Conservation (phyloP, 805 yeast species). For the Ogataea ganodermae region DNA sequence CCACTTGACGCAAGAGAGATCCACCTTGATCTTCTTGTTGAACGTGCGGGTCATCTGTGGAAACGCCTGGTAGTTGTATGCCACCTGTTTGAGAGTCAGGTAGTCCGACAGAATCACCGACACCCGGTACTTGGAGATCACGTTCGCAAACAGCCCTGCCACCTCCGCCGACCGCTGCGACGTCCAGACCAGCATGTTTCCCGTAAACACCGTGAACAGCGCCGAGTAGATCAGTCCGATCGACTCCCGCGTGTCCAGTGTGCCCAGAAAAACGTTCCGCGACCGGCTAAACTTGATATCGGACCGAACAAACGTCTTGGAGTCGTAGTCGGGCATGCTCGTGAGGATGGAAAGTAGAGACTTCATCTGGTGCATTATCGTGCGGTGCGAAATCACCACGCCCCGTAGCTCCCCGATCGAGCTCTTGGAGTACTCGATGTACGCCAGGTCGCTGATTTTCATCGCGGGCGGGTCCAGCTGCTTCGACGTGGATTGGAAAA, state of each 20-base stretch:
- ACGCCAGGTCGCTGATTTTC: constrained; percentile 82
- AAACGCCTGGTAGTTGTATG: constrained; percentile 86
- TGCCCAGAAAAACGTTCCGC: constrained; percentile 61
- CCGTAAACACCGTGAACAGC: constrained; percentile 78
- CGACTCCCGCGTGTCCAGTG: constrained; percentile 72
- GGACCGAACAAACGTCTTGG: constrained; percentile 51
- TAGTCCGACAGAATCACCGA: constrained; percentile 82
- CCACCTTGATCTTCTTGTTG: constrained; percentile 72
- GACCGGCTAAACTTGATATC: constrained; percentile 47
- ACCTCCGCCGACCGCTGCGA: constrained; percentile 71
- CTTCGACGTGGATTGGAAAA: constrained; percentile 57
- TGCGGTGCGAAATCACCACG: constrained; percentile 87
- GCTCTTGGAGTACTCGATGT: constrained; percentile 87
- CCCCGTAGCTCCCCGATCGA: constrained; percentile 93
- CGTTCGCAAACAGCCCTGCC: constrained; percentile 85
- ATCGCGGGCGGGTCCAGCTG: constrained; percentile 62
- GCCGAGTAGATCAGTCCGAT: constrained; percentile 86
- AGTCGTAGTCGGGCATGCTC: constrained; percentile 49
- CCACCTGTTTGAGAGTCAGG: constrained; percentile 83
- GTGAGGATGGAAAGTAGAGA: constrained; percentile 68
- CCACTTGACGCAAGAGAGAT: constrained; percentile 81
- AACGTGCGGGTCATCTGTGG: constrained; percentile 84
- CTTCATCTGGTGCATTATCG: constrained; percentile 85
- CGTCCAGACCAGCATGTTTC: constrained; percentile 78
- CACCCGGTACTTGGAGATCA: constrained; percentile 69